A percentile compares a stretch with the other conserved stretches of the same genome.
Evolutionary conservation across 768 basidiomycete genomes (phyloP).

Genomic region (Brasilioporus rufonigricans): DNA sequence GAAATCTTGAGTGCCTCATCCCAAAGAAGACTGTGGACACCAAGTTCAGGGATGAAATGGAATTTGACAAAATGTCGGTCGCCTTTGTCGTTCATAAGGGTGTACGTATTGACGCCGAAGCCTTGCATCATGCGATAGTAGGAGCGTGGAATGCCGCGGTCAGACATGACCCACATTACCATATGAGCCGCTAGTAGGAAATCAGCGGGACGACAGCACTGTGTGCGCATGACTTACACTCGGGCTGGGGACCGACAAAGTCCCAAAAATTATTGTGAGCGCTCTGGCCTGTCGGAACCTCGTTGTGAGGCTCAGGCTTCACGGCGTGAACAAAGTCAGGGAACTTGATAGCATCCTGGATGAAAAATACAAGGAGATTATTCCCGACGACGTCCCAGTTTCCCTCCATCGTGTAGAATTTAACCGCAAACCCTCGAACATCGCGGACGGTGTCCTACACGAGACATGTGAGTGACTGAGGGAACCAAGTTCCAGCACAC

Average conservation of each 20-base stretch:
- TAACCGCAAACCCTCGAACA: constrained; percentile 82
- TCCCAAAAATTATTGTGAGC: constrained; percentile 92
- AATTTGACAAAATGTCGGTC: constrained; percentile 86
- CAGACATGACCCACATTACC: constrained; percentile 85
- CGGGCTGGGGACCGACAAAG: constrained; percentile 68
- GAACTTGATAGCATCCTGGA: constrained; percentile 82
- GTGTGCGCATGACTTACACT: constrained; percentile 39
- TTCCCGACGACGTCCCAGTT: constrained; percentile 90
- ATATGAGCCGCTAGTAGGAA: constrained; percentile 56
- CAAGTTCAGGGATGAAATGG: constrained; percentile 78
- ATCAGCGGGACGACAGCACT: constrained; percentile 9
- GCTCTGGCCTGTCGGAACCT: constrained; percentile 64
- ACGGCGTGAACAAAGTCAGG: constrained; percentile 84
- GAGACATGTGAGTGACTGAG: neutral
- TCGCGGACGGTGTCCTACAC: constrained; percentile 74
- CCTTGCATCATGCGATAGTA: constrained; percentile 91
- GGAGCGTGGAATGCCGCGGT: constrained; percentile 81
- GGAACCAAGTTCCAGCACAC: constrained; percentile 18
- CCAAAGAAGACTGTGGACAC: constrained; percentile 83
- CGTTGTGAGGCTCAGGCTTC: constrained; percentile 83
- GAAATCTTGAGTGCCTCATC: constrained; percentile 83
- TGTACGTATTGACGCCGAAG: constrained; percentile 84
- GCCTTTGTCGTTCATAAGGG: constrained; percentile 63
- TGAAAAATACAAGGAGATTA: constrained; percentile 79
- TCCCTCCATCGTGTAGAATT: constrained; percentile 82